Base-by-base conservation (phyloP, 2,329 filamentous ascomycete genomes). In the Dactylellina drechsleri region DNA sequence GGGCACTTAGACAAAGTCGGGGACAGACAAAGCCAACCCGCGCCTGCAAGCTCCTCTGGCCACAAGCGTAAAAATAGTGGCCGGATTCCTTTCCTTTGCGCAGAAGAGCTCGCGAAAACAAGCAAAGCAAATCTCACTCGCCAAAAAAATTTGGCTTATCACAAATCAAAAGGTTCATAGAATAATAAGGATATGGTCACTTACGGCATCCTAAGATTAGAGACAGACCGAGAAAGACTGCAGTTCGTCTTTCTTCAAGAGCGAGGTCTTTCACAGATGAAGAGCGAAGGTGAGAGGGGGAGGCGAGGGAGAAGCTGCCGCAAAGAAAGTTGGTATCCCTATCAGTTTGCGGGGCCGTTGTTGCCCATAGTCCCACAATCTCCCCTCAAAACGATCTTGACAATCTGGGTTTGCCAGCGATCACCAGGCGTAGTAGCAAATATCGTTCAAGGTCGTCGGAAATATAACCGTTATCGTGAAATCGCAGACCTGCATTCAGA, bases 331-430 rank as follows among this genome's bases (percentile, higher is more conserved):
- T 74, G 61, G 70, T 67, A 62, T 74, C 70, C 70, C 70, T 66
- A 74, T 74, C 70, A 74, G 70, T 74, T 74, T 74, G 70, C 70
- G 70, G 70, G 70, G 70, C 70, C 70, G 70, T 62, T 45, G 70
- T 64, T 67, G 70, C 70, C 70, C 70, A 74, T 74, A 74, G 67
- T 74, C 70, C 70, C 70, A 74, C 61, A 61, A 66, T 66, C 62
- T 74, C 62, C 68, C 61, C 62, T 61, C 70, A 43, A 54, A 60
- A 53, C 57, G 50, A 62, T 49, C 61, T 45, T 28, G 52, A 58
- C 43, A n/a, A 50, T 58, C 56, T 3, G 36, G 49, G 57, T 53
- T 47, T 53, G 31, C 43, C 61, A 59, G 68, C 59, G 54, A 54
- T 53, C 61, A 62, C 64, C 56, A 74, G 62, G 57, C 41, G 59